Evolutionary conservation across 169 alveolate species (phyloP).

Genomic region (Nephromyces sp.): DNA sequence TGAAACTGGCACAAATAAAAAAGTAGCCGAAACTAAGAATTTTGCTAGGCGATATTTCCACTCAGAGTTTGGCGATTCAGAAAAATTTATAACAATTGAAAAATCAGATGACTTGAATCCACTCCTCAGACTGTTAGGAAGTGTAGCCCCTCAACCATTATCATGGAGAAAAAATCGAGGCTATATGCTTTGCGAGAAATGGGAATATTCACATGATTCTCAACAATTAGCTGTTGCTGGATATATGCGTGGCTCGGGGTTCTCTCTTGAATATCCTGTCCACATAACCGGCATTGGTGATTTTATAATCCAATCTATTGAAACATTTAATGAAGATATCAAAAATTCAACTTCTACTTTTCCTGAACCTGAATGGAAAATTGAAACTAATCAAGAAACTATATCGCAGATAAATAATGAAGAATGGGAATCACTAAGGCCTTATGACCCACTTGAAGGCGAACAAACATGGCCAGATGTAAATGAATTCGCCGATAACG

Average conservation of each 20-base stretch:
- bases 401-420: constrained; percentile 5
- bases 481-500: too few species aligned
- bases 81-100: neutral
- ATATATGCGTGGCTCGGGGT: neutral
- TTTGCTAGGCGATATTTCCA: neutral
- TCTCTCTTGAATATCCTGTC: neutral
- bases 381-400: too few species aligned
- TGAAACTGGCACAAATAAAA: neutral
- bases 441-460: constrained; percentile 29
- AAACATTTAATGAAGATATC: too few species aligned
- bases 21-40: neutral
- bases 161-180: neutral
- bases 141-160: neutral
- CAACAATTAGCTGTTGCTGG: neutral
- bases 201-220: neutral
- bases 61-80: neutral
- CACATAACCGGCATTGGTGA: neutral
- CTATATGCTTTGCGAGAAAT: neutral
- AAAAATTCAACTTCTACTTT: too few species aligned
- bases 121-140: neutral
- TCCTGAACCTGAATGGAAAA: too few species aligned
- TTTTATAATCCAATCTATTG: neutral
- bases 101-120: neutral
- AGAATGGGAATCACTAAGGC: constrained; percentile 26
- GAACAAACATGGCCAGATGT: constrained; percentile 55